Percentiles rank a stretch among this genome's conserved stretches.
These are phyloP conservation scores for Eleusine coracana DNA, from an alignment of 176 grass and related monocot species.

Conservation along the genomic window DNA sequence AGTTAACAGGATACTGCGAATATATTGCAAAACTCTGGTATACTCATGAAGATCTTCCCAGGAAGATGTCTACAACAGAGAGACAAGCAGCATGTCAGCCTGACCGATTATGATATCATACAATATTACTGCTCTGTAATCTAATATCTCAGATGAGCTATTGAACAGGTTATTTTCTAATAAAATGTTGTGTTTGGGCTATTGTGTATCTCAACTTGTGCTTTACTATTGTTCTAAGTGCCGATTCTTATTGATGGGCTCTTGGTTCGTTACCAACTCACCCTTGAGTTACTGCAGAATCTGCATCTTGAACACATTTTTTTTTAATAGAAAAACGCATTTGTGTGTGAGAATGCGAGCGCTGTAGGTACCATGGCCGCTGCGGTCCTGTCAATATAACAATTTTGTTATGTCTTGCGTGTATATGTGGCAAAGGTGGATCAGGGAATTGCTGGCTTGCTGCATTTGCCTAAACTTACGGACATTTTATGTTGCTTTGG, in stretches of 20 bases:
- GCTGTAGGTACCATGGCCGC: background rate
- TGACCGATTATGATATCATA: slow-evolving; percentile 25
- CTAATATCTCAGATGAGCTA: slow-evolving; percentile 17
- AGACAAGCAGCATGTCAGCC: slow-evolving; percentile 28
- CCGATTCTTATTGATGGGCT: background rate
- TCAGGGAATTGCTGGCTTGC: too few relatives aligned
- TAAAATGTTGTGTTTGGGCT: slow-evolving; percentile 9
- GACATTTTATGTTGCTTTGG: background rate
- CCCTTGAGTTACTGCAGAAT: background rate
- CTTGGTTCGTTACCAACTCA: background rate
- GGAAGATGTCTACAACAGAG: slow-evolving; percentile 35
- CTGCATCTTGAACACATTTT: background rate
- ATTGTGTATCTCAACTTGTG: slow-evolving; percentile 16
- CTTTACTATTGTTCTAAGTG: background rate
- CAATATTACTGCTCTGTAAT: slow-evolving; percentile 52
- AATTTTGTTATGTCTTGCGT: too few relatives aligned
- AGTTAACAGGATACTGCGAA: slow-evolving; percentile 35
- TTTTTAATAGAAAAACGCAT: too few relatives aligned
- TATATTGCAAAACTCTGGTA: slow-evolving; percentile 26
- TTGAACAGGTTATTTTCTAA: slow-evolving; percentile 33
- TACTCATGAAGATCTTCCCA: slow-evolving; percentile 35
- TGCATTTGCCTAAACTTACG: background rate
- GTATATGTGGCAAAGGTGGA: background rate
- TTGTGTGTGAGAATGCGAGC: background rate
- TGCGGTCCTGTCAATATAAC: too few relatives aligned